Evolutionary conservation across 768 basidiomycete species (phyloP).

Genomic region (Cyclocybe aegerita): DNA sequence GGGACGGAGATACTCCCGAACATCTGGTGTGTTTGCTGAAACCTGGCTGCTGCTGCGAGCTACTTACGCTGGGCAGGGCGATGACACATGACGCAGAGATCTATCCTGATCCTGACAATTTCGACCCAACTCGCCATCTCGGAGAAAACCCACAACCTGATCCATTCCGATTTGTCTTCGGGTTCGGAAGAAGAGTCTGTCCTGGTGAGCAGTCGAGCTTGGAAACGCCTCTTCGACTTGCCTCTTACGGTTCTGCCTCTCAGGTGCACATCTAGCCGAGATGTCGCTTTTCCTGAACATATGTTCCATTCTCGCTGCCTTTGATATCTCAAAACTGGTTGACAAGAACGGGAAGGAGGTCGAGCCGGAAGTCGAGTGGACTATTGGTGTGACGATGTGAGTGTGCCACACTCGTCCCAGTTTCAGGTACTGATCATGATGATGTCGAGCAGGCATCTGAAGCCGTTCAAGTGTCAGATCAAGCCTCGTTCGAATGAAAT

Average conservation of each 20-base stretch:
- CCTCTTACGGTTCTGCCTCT: not conserved
- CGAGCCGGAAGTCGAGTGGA: slow-evolving; percentile 33
- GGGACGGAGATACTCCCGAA: slow-evolving; percentile 29
- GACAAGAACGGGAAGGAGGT: slow-evolving; percentile 34
- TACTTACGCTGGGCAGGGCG: slow-evolving; percentile 16
- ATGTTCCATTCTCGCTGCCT: slow-evolving; percentile 32
- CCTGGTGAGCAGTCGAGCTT: slow-evolving; percentile 18
- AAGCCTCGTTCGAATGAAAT: slow-evolving; percentile 20
- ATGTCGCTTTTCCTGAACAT: slow-evolving; percentile 36
- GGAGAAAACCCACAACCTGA: slow-evolving; percentile 28
- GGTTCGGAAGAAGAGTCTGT: slow-evolving; percentile 34
- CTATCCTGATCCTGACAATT: slow-evolving; percentile 35
- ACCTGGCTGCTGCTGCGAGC: not conserved
- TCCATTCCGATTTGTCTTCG: slow-evolving; percentile 31
- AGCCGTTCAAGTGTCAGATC: slow-evolving; percentile 24
- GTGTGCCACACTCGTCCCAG: slow-evolving; percentile 1
- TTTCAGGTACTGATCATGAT: not conserved
- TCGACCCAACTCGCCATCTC: slow-evolving; percentile 33
- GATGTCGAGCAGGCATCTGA: slow-evolving; percentile 17
- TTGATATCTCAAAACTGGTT: slow-evolving; percentile 35
- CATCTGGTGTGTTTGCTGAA: slow-evolving; percentile 21
- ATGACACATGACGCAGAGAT: slow-evolving; percentile 35
- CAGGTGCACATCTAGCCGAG: slow-evolving; percentile 31
- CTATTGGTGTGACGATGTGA: slow-evolving; percentile 24
- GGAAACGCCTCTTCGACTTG: not conserved